phyloP scores from a whole-genome alignment of 176 grass and related monocot species.

The Avena insularis region DNA sequence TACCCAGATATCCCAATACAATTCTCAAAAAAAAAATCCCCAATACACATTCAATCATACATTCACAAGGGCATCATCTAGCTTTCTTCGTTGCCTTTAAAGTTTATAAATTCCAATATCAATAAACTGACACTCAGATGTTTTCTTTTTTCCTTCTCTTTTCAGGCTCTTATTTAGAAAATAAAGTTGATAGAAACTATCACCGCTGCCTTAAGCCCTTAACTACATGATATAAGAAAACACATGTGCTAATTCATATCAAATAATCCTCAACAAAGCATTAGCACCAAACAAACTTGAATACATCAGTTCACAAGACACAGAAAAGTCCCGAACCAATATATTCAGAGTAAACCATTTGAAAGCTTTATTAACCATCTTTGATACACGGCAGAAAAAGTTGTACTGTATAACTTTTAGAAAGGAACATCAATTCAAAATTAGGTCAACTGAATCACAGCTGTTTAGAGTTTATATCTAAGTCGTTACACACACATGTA shows the following conservation, averaged over 20 bases:
- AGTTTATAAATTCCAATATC: too few relatives aligned
- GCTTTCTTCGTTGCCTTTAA: too few relatives aligned
- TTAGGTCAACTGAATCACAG: not conserved
- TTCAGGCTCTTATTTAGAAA: too few relatives aligned
- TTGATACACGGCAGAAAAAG: not conserved
- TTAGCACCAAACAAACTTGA: not conserved
- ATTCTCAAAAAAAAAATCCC: too few relatives aligned
- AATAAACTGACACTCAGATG: too few relatives aligned
- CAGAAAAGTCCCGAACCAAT: not conserved
- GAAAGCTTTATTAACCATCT: not conserved
- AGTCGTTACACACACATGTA: not conserved
- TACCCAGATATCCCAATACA: too few relatives aligned
- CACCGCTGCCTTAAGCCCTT: too few relatives aligned
- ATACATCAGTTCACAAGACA: not conserved
- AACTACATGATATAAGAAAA: too few relatives aligned
- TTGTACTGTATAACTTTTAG: not conserved
- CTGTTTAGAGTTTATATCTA: not conserved
- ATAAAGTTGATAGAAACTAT: too few relatives aligned
- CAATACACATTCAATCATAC: too few relatives aligned
- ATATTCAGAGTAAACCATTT: not conserved
- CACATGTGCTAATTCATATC: not conserved
- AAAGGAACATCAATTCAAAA: not conserved
- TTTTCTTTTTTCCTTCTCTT: too few relatives aligned
- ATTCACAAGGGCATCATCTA: too few relatives aligned
- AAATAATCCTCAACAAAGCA: not conserved